Base-by-base conservation (phyloP, 805 yeast genomes). In the Zygosaccharomyces bisporus region DNA sequence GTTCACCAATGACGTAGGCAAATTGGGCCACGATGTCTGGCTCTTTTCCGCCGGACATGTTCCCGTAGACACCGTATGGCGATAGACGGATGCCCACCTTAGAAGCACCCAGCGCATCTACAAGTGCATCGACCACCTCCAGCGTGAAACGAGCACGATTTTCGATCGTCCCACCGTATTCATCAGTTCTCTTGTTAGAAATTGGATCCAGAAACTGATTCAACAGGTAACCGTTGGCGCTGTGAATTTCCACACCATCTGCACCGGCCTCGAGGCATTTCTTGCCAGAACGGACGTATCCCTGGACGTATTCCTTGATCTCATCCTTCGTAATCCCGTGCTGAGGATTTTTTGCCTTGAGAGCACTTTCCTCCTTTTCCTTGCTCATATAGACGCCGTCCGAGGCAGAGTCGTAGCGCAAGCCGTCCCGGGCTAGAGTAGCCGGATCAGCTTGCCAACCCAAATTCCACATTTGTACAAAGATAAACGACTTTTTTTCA, bases 191-290 rank as follows among this genome's bases (percentile, higher is more conserved):
- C 39, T 74, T 61, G 58, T 73, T 72, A 39, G 71, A 65, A 6
- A 63, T 53, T 10, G 71, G 68, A 35, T 77, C 75, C 52, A 80
- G 57, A 55, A 83, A 81, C 61, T 78, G 77, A 62, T 73, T 70
- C 32, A 77, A 53, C 46, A 83, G 59, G 57, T 78, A 82, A 13
- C 89, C 88, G 58, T 81, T 80, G 17, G 88, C 88, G 30, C 69
- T 69, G 59, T 82, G 89, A 39, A 83, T 64, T 62, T 83, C 87
- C 23, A 83, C 75, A 50, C 81, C 81, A 60, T 83, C 87, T 41
- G 71, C 71, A 36, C 70, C 71, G 13, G 64, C 63, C 10, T 53
- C 61, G 30, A 67, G 46, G n/a, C 66, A 47, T 37, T 60, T 63
- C 53, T 63, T 64, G n/a, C 83, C 80, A 32, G 79, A 77, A 2